Conservation (phyloP, 495 filamentous ascomycete species). For the Xylaria scruposa region DNA sequence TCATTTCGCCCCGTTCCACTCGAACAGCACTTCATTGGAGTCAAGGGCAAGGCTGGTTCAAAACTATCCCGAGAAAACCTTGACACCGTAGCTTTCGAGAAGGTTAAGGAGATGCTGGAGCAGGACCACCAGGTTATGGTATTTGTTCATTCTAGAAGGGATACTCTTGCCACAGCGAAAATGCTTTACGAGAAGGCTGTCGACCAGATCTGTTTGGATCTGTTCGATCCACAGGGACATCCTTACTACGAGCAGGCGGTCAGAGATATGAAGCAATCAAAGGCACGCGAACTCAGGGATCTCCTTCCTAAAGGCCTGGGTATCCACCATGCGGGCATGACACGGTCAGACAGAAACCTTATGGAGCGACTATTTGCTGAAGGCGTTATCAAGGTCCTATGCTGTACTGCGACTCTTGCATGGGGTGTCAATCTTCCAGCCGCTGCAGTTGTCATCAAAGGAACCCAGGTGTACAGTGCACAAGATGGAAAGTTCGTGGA, state of each 20-base stretch:
- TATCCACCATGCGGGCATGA: constrained; percentile 96
- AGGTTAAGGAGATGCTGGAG: constrained; percentile 91
- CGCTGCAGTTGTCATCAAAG: constrained; percentile 97
- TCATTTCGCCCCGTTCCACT: constrained; percentile 96
- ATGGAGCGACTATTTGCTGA: constrained; percentile 89
- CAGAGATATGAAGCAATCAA: constrained; percentile 81
- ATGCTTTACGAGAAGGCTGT: constrained; percentile 85
- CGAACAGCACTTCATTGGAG: constrained; percentile 96
- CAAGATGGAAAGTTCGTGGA: constrained; percentile 97
- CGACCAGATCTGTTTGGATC: constrained; percentile 74
- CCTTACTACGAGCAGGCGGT: constrained; percentile 74
- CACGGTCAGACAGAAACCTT: constrained; percentile 88
- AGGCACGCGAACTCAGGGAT: constrained; percentile 84
- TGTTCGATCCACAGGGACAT: constrained; percentile 80
- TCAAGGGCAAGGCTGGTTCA: constrained; percentile 85
- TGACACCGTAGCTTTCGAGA: constrained; percentile 85
- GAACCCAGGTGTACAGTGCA: constrained; percentile 94
- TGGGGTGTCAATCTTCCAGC: constrained; percentile 99
- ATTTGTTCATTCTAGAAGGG: constrained; percentile 95
- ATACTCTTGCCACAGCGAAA: constrained; percentile 87
- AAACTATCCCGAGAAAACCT: constrained; percentile 85
- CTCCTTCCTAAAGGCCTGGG: constrained; percentile 89
- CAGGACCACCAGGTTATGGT: constrained; percentile 96
- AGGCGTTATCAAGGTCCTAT: constrained; percentile 91
- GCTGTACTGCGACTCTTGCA: constrained; percentile 96